Evolutionary conservation across 2,329 filamentous ascomycete species (phyloP).

Genomic region (Calonectria pseudoreteaudii): DNA sequence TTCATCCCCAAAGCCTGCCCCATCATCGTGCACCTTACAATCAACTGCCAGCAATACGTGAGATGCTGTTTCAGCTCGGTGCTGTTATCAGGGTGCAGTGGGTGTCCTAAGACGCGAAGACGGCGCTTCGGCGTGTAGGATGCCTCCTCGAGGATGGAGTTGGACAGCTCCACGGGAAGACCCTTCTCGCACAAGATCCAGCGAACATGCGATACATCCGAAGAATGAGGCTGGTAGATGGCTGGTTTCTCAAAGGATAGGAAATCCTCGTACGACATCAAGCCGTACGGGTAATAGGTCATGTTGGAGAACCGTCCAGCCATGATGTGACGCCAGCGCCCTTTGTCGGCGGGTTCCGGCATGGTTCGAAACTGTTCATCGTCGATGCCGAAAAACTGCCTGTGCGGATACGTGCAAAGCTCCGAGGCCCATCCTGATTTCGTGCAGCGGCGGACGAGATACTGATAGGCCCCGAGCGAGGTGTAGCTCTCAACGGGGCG

Average conservation of each 20-base stretch:
- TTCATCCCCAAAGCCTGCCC: neutral
- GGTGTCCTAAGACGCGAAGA: neutral
- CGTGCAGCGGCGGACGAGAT: neutral
- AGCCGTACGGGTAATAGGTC: neutral
- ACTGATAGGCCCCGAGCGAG: neutral
- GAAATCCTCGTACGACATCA: neutral
- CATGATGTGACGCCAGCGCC: neutral
- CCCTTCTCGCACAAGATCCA: neutral
- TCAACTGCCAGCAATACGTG: neutral
- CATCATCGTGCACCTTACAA: neutral
- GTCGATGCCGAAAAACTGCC: constrained; percentile 5
- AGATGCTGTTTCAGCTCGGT: neutral
- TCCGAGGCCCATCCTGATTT: neutral
- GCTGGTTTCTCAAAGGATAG: neutral
- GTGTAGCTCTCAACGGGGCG: neutral
- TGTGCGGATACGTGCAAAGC: neutral
- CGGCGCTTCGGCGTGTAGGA: neutral
- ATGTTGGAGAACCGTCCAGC: neutral
- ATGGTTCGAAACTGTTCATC: neutral
- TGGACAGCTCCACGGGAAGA: neutral
- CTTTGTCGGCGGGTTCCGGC: neutral
- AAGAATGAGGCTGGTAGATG: neutral
- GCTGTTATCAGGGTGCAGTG: neutral
- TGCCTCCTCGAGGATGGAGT: neutral
- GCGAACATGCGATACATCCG: neutral